Conservation (phyloP, 441 rosid species). For the Erodium chrysanthum region DNA sequence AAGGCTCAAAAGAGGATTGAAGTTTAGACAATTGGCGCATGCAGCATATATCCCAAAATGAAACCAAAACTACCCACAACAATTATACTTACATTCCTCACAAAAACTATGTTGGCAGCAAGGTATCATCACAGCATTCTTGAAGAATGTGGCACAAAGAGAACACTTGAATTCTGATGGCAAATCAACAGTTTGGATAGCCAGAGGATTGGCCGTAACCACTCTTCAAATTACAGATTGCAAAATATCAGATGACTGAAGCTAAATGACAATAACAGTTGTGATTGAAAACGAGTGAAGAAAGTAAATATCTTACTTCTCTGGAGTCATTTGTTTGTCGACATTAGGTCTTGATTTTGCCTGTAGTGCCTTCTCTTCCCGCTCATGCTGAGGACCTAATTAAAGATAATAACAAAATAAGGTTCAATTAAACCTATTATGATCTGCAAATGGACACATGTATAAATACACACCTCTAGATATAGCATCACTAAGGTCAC, state of each 20-base stretch:
- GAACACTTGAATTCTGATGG: slow-evolving; percentile 39
- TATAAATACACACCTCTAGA: slow-evolving; percentile 23
- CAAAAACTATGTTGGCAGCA: slow-evolving; percentile 57
- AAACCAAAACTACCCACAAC: slow-evolving; percentile 1
- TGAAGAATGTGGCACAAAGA: slow-evolving; percentile 32
- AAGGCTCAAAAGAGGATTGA: neutral
- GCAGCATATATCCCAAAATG: neutral
- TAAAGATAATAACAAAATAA: slow-evolving; percentile 11
- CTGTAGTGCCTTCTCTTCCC: slow-evolving; percentile 13
- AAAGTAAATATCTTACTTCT: slow-evolving; percentile 21
- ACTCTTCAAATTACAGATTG: slow-evolving; percentile 18
- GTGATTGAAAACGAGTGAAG: neutral
- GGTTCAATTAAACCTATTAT: neutral
- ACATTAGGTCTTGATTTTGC: slow-evolving; percentile 20
- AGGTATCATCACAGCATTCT: slow-evolving; percentile 52
- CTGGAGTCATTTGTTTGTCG: slow-evolving; percentile 19
- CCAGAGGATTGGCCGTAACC: slow-evolving; percentile 17
- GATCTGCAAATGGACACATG: slow-evolving; percentile 3
- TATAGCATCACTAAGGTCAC: slow-evolving; percentile 26
- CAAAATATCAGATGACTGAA: slow-evolving; percentile 12
- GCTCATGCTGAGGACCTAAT: slow-evolving; percentile 19
- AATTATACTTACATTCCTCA: slow-evolving; percentile 34
- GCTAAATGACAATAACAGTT: slow-evolving; percentile 9
- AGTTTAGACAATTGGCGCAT: neutral
- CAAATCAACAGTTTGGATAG: slow-evolving; percentile 25